phyloP scores from a whole-genome alignment of 768 basidiomycete species.

The Filobasidium floriforme region DNA sequence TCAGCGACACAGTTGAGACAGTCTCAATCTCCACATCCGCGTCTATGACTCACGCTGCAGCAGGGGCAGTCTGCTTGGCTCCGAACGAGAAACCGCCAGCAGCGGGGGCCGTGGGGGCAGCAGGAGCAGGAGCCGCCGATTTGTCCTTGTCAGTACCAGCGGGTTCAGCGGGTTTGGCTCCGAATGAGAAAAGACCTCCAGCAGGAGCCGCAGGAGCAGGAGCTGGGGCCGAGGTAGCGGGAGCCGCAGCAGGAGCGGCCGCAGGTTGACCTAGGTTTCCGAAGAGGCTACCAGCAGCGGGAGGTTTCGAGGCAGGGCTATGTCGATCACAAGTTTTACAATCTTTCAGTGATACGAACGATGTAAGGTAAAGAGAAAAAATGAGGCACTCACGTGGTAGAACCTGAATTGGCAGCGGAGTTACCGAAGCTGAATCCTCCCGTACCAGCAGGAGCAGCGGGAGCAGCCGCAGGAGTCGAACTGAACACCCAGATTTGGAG shows the following conservation, averaged over 20 bases:
- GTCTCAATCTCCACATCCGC: neutral
- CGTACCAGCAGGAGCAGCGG: conserved; percentile 3
- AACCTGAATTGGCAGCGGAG: neutral
- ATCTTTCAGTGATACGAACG: neutral
- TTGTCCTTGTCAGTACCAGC: neutral
- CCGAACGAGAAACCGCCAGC: neutral
- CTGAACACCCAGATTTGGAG: too few species aligned
- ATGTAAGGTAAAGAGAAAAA: neutral
- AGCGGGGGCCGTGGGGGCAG: neutral
- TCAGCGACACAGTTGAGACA: neutral
- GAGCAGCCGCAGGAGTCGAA: neutral
- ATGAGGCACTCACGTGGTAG: conserved; percentile 1
- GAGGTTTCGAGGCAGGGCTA: conserved; percentile 1
- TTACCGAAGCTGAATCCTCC: conserved; percentile 5
- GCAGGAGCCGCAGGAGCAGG: conserved; percentile 9
- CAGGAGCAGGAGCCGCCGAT: neutral
- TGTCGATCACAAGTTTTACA: neutral
- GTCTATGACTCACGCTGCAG: neutral
- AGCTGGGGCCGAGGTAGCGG: neutral
- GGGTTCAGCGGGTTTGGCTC: conserved; percentile 17
- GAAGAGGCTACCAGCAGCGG: conserved; percentile 7
- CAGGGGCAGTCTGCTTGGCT: neutral
- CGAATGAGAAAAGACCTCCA: conserved; percentile 11
- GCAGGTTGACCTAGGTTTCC: conserved; percentile 7
- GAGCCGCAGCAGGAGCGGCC: neutral